Conservation (phyloP, 2,329 filamentous ascomycete genomes). For the Mycosphaerella sp. region DNA sequence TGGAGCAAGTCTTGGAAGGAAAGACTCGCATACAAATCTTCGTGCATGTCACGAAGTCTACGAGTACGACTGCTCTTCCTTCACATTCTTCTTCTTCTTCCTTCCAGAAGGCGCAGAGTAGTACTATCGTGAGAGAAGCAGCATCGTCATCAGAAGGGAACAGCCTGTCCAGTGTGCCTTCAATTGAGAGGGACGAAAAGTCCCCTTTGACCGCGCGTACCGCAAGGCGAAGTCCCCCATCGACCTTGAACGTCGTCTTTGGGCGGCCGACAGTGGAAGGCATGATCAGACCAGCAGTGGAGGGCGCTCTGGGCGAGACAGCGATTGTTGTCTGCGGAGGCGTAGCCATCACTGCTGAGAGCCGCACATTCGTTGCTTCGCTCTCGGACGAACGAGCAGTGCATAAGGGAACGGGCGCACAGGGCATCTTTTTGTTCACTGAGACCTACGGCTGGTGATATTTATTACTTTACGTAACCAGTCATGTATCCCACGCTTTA, state of each 20-base stretch:
- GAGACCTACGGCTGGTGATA: constrained; percentile 50
- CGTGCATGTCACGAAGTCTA: constrained; percentile 46
- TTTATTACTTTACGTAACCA: too few species aligned
- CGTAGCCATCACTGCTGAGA: constrained; percentile 48
- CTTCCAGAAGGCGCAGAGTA: not conserved
- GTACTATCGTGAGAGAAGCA: not conserved
- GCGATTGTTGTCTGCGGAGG: constrained; percentile 60
- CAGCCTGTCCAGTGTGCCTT: constrained; percentile 35
- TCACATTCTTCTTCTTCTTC: not conserved
- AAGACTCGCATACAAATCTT: constrained; percentile 46
- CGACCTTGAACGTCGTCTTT: constrained; percentile 31
- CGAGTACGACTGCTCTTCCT: not conserved
- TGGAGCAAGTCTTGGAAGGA: constrained; percentile 10
- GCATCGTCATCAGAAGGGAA: constrained; percentile 18
- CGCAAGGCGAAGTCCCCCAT: not conserved
- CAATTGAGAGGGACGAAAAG: constrained; percentile 18
- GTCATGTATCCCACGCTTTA: too few species aligned
- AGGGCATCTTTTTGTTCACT: constrained; percentile 56
- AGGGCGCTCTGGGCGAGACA: constrained; percentile 56
- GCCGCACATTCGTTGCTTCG: constrained; percentile 49
- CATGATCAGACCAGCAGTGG: constrained; percentile 51
- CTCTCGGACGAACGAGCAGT: constrained; percentile 61
- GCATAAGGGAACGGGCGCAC: constrained; percentile 61
- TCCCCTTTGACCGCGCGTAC: constrained; percentile 4
- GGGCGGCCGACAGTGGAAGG: constrained; percentile 48